These are phyloP conservation scores for Entrophospora sp. DNA, from an alignment of 192 early-diverging fungal genomes.

Conservation along the genomic window DNA sequence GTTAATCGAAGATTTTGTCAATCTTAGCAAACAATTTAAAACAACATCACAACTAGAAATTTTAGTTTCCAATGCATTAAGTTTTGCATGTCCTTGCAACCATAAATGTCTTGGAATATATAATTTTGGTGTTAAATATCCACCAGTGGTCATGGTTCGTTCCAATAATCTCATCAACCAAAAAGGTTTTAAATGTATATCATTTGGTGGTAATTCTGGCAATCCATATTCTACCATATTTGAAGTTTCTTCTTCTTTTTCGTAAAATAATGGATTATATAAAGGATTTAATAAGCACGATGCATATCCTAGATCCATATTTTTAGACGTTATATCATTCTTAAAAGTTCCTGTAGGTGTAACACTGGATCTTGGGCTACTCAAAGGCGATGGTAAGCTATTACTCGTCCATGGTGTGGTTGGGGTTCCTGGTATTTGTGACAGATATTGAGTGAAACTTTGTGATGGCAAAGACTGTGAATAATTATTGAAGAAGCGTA, in stretches of 20 bases:
- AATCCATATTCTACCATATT: neutral
- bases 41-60: constrained; percentile 29
- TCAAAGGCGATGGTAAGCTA: neutral
- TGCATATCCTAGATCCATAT: constrained; percentile 8
- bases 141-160: constrained; percentile 32
- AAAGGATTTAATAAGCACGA: neutral
- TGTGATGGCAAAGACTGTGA: neutral
- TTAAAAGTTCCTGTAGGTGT: neutral
- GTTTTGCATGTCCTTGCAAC: constrained; percentile 29
- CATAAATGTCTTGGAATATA: constrained; percentile 32
- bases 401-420: neutral
- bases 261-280: neutral
- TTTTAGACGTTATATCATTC: neutral
- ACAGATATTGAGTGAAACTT: no score
- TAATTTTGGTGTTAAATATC: constrained; percentile 33
- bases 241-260: neutral
- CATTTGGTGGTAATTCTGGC: constrained; percentile 24
- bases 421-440: constrained; percentile 8
- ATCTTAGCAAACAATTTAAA: constrained; percentile 21
- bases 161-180: constrained; percentile 35
- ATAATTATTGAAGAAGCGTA: constrained; percentile 7
- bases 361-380: constrained; percentile 4
- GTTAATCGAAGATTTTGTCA: constrained; percentile 10
- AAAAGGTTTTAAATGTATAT: constrained; percentile 29
- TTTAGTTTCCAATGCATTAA: constrained; percentile 29